These are phyloP conservation scores for Lactifluus subvellereus DNA, from an alignment of 768 basidiomycete genomes.

Conservation along the genomic window DNA sequence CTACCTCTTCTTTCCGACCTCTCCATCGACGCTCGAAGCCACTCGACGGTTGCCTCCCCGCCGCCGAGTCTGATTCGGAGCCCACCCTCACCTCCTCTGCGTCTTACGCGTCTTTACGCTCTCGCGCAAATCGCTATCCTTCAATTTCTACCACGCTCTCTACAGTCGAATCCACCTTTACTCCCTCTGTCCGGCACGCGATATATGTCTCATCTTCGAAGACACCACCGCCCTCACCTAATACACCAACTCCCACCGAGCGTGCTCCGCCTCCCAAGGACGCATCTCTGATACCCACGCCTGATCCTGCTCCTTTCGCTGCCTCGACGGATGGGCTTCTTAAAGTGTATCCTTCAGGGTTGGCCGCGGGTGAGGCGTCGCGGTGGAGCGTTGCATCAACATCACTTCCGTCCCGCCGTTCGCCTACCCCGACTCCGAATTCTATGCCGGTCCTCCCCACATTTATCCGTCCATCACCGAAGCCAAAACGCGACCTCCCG, in stretches of 20 bases:
- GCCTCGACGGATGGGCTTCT: slow-evolving; percentile 10
- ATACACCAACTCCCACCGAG: slow-evolving; percentile 17
- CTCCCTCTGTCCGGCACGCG: slow-evolving; percentile 14
- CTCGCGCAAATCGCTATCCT: slow-evolving; percentile 22
- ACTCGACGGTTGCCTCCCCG: background rate
- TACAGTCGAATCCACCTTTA: slow-evolving; percentile 10
- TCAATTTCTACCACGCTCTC: slow-evolving; percentile 26
- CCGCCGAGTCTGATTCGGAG: slow-evolving; percentile 16
- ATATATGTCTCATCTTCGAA: slow-evolving; percentile 15
- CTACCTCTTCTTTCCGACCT: slow-evolving; percentile 20
- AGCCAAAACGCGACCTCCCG: slow-evolving; percentile 10
- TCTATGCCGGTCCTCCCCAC: slow-evolving; percentile 16
- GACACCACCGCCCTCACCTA: slow-evolving; percentile 12
- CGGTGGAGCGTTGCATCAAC: slow-evolving; percentile 25
- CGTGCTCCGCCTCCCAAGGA: background rate
- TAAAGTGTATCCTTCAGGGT: slow-evolving; percentile 21
- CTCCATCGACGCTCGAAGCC: slow-evolving; percentile 21
- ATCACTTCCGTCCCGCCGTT: slow-evolving; percentile 11
- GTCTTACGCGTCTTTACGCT: slow-evolving; percentile 24
- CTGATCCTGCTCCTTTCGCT: background rate
- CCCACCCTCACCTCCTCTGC: slow-evolving; percentile 21
- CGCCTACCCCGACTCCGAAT: slow-evolving; percentile 17
- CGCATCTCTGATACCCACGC: background rate
- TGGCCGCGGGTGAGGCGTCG: slow-evolving; percentile 9
- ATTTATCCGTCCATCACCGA: background rate